phyloP scores from a whole-genome alignment of 495 filamentous ascomycete species.

The Penicillium samsonianum region DNA sequence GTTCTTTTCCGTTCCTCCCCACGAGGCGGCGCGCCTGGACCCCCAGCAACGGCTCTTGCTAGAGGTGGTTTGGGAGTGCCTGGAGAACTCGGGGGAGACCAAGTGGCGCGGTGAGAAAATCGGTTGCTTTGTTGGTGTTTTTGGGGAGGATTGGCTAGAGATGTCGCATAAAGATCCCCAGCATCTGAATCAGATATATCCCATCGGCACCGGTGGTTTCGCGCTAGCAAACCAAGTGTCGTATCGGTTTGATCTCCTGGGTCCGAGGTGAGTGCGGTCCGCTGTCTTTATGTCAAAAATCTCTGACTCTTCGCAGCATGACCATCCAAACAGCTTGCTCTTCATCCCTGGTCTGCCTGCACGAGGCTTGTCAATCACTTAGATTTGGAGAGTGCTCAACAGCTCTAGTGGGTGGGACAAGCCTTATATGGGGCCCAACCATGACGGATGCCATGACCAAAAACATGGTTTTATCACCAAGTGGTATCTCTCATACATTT shows the following conservation, averaged over 20 bases:
- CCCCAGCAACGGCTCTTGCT: conserved; percentile 60
- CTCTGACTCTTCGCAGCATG: conserved; percentile 16
- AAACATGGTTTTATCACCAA: conserved; percentile 22
- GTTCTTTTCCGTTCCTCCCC: conserved; percentile 39
- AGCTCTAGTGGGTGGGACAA: conserved; percentile 42
- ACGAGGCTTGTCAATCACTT: conserved; percentile 32
- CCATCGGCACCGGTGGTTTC: conserved; percentile 32
- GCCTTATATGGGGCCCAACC: conserved; percentile 38
- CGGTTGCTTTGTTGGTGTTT: conserved; percentile 50
- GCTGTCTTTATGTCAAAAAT: not conserved
- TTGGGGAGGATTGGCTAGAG: conserved; percentile 34
- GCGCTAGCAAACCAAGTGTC: conserved; percentile 31
- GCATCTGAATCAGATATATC: conserved; percentile 12
- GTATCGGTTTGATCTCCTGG: conserved; percentile 28
- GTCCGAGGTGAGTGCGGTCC: conserved; percentile 24
- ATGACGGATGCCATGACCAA: conserved; percentile 31
- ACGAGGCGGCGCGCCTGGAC: conserved; percentile 53
- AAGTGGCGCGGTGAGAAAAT: conserved; percentile 44
- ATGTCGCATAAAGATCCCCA: conserved; percentile 21
- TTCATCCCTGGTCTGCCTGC: conserved; percentile 23
- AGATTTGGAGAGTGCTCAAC: conserved; percentile 32
- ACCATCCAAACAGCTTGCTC: conserved; percentile 39
- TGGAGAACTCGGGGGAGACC: conserved; percentile 47
- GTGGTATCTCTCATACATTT: conserved; percentile 53
- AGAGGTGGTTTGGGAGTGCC: conserved; percentile 45